These are phyloP conservation scores for Zygoascus flipseniorum DNA, from an alignment of 805 yeast genomes.

Conservation along the genomic window DNA sequence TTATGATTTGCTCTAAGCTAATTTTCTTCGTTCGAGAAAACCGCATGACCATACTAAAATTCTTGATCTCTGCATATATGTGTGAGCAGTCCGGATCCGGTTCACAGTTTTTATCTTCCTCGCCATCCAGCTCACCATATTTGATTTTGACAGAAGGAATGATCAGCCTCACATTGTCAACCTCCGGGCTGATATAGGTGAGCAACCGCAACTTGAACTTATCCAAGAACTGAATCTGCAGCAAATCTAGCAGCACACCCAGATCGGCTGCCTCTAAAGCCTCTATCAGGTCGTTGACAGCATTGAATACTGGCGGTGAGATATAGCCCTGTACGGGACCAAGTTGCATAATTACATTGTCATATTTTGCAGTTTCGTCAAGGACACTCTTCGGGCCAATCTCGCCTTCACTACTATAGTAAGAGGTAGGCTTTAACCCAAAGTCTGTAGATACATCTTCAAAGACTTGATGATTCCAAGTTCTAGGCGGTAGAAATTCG, in stretches of 20 bases:
- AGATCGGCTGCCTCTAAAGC: conserved; percentile 33
- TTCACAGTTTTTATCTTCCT: not conserved
- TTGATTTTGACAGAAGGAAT: conserved; percentile 31
- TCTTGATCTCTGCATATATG: conserved; percentile 12
- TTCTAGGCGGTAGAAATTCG: conserved; percentile 14
- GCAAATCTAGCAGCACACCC: conserved; percentile 48
- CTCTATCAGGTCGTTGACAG: conserved; percentile 32
- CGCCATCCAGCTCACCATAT: conserved; percentile 10
- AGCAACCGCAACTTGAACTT: conserved; percentile 30
- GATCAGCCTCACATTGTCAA: conserved; percentile 39
- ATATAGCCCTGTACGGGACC: conserved; percentile 41
- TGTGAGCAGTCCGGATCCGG: conserved; percentile 8
- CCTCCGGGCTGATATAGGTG: conserved; percentile 28
- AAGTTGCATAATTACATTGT: conserved; percentile 46
- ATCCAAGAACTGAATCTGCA: conserved; percentile 53
- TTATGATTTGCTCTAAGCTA: conserved; percentile 14
- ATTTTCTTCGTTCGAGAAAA: conserved; percentile 6
- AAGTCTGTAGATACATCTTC: conserved; percentile 2
- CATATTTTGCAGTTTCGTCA: conserved; percentile 41
- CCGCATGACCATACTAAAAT: conserved; percentile 14
- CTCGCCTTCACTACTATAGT: conserved; percentile 7
- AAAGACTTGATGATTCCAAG: conserved; percentile 9
- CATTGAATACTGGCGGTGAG: conserved; percentile 37
- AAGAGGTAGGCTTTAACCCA: conserved; percentile 10
- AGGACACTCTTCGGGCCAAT: conserved; percentile 6